Percentiles rank a stretch among this genome's conserved stretches.
phyloP scores from a whole-genome alignment of 2,329 filamentous ascomycete genomes.

The Fusarium mexicanum region DNA sequence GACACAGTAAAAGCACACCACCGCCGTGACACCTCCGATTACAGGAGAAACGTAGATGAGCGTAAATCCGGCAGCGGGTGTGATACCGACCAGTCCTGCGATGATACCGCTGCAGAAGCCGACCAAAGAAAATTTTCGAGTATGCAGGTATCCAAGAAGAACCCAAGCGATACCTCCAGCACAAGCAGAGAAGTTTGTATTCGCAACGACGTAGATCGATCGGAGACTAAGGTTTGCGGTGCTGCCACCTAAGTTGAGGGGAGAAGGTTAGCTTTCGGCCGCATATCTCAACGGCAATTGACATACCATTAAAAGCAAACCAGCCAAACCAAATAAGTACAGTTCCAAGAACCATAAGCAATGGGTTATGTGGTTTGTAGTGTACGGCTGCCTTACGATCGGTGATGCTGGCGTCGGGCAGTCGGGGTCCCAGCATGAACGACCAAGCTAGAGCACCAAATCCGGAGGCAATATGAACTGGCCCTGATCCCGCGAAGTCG shows the following conservation, averaged over 20 bases:
- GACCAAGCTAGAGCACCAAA: conserved; percentile 73
- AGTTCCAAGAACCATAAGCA: conserved; percentile 71
- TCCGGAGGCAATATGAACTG: conserved; percentile 71
- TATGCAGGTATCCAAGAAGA: conserved; percentile 61
- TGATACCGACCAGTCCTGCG: conserved; percentile 66
- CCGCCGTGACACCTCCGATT: conserved; percentile 62
- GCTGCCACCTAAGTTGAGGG: conserved; percentile 41
- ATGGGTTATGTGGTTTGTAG: conserved; percentile 68
- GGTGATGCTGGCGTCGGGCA: conserved; percentile 27
- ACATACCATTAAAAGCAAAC: conserved; percentile 61
- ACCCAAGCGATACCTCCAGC: conserved; percentile 64
- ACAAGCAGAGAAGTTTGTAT: conserved; percentile 67
- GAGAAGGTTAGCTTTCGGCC: not conserved
- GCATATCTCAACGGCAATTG: fast-evolving
- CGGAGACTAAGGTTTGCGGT: conserved; percentile 63
- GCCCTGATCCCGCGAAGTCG: conserved; percentile 70
- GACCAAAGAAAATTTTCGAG: conserved; percentile 42
- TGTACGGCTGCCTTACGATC: conserved; percentile 34
- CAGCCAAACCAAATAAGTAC: conserved; percentile 73
- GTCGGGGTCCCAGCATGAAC: conserved; percentile 68
- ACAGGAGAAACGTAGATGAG: conserved; percentile 61
- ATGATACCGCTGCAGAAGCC: conserved; percentile 61
- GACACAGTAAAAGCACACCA: conserved; percentile 57
- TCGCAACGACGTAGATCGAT: conserved; percentile 64
- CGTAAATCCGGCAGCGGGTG: conserved; percentile 65